phyloP scores from a whole-genome alignment of 768 basidiomycete species.

The Russula olivacea region DNA sequence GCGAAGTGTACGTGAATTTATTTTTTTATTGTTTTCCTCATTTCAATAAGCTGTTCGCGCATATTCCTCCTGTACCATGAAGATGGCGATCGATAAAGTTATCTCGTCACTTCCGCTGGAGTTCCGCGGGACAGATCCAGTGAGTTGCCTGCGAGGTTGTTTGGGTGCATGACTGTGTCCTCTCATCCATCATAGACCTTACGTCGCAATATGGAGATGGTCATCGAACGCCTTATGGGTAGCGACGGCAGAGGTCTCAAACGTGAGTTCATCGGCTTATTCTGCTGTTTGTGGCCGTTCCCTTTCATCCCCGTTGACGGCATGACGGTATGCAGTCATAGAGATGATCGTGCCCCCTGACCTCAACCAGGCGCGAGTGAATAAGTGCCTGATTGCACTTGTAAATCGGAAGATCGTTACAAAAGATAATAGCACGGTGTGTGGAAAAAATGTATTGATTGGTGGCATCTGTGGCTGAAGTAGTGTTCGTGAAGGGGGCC shows the following conservation, averaged over 20 bases:
- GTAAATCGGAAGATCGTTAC: constrained; percentile 80
- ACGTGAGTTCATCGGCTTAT: constrained; percentile 36
- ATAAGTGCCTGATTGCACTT: constrained; percentile 88
- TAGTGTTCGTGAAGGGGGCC: constrained; percentile 41
- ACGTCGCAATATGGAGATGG: constrained; percentile 70
- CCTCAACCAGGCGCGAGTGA: constrained; percentile 84
- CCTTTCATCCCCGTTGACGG: background rate
- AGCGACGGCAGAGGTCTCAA: constrained; percentile 54
- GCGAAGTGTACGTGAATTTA: constrained; percentile 46
- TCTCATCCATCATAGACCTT: constrained; percentile 44
- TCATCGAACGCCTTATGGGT: constrained; percentile 73
- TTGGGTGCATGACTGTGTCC: background rate
- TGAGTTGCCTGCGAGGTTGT: constrained; percentile 35
- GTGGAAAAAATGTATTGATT: constrained; percentile 1
- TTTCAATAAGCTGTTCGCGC: background rate
- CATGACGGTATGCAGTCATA: constrained; percentile 43
- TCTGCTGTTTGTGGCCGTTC: background rate
- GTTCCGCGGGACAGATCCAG: constrained; percentile 84
- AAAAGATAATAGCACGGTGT: constrained; percentile 53
- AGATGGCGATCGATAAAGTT: constrained; percentile 64
- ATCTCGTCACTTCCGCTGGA: constrained; percentile 78
- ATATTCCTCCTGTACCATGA: background rate
- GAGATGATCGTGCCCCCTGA: constrained; percentile 77
- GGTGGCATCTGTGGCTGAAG: background rate
- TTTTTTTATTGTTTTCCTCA: background rate